Base-by-base conservation (phyloP, 2,329 filamentous ascomycete genomes). In the Dothidotthia symphoricarpi region DNA sequence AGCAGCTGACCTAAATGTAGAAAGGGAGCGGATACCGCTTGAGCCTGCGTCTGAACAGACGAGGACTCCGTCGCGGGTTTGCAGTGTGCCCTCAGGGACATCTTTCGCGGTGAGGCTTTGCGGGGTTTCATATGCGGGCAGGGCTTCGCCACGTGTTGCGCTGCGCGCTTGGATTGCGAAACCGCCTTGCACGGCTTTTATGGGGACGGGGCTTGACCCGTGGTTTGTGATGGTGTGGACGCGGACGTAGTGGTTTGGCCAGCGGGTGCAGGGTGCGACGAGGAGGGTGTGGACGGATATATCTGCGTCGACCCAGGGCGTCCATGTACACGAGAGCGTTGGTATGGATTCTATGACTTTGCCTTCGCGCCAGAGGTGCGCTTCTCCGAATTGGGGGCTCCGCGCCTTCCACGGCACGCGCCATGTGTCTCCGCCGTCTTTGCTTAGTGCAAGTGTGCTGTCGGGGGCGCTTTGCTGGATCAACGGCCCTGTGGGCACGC, bases 381-480 rank as follows among this genome's bases (percentile, higher is more conserved):
- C 45, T 6, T 29, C 39, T 4, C 35, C 36, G 19, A 53, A 47
- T 3, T 28, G 7, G 6, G 43, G 31, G 1, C 39, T 39, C 0
- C 16, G 28, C 1, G 55, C 41, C 38, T 64, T 66, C 59, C 66
- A 69, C 8, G 66, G 63, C 8, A 67, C 53, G 2, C 59, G 61
- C 67, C 67, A 70, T 10, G 61, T 68, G 28, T 69, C 64, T 1
- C 63, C 66, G 0, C 45, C 55, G 33, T 71, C 68, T 40, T 62
- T 61, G 26, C 64, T 70, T 2, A 69, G 39, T 4, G 61, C 58
- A 1, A 70, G 45, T 0, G 63, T 69, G 36, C 56, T 69, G 37
- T 71, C 68, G 12, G 68, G 68, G 0, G 68, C 68, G 6, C 66
- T 60, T 36, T 70, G 67, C n/a, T 60, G 53, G n/a, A 69, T 53